phyloP scores from a whole-genome alignment of 2,329 filamentous ascomycete species.

The Thielaviopsis euricoi region DNA sequence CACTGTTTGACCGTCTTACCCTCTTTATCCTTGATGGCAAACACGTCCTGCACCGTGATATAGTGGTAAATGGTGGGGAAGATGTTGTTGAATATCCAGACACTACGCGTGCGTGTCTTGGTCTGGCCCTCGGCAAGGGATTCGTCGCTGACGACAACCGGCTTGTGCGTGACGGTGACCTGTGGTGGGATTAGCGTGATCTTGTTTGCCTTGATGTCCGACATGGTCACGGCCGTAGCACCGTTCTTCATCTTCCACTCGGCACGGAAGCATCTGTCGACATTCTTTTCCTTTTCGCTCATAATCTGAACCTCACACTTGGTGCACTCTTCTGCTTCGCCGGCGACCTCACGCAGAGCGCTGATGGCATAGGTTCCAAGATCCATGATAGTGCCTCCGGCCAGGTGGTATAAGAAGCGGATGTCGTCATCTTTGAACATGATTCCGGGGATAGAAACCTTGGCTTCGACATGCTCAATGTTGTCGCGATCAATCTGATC shows the following conservation, averaged over 20 bases:
- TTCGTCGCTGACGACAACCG: constrained; percentile 10
- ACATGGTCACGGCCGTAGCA: constrained; percentile 19
- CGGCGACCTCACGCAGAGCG: constrained; percentile 23
- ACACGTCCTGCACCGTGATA: constrained; percentile 22
- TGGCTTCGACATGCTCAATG: constrained; percentile 21
- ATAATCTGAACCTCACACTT: constrained; percentile 17
- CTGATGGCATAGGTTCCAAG: constrained; percentile 25
- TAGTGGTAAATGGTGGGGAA: constrained; percentile 19
- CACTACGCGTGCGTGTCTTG: constrained; percentile 16
- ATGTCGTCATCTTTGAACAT: constrained; percentile 24
- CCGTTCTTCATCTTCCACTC: constrained; percentile 25
- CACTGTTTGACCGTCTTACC: constrained; percentile 15
- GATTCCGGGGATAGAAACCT: constrained; percentile 18
- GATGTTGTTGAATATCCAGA: constrained; percentile 19
- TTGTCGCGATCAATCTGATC: constrained; percentile 22
- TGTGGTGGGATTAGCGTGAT: constrained; percentile 13
- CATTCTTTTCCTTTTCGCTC: constrained; percentile 18
- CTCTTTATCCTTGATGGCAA: constrained; percentile 16
- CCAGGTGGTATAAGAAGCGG: constrained; percentile 25
- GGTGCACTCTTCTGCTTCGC: constrained; percentile 21
- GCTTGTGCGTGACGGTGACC: constrained; percentile 15
- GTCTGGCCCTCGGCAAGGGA: constrained; percentile 14
- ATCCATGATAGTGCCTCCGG: constrained; percentile 26
- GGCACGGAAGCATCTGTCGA: constrained; percentile 20
- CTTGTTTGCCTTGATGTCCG: not conserved